Evolutionary conservation across 1,284 basidiomycete species (phyloP).

Genomic region (Flammula alnicola): DNA sequence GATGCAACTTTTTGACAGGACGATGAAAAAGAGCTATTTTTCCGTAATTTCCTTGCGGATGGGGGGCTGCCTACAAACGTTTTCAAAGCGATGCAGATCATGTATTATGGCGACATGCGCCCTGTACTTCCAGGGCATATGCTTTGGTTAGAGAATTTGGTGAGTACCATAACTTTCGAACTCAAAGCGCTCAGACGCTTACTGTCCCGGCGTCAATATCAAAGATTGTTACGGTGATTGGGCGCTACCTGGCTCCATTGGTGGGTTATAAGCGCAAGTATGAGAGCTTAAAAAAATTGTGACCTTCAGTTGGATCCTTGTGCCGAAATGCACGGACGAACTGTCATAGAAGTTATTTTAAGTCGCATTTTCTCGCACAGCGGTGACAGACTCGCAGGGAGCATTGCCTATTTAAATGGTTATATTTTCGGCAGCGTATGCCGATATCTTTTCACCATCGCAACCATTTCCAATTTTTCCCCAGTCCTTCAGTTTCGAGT

Average conservation of each 20-base stretch:
- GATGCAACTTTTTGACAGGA: constrained; percentile 23
- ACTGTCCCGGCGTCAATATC: too few relatives aligned
- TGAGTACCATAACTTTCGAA: constrained; percentile 20
- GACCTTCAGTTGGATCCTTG: background rate
- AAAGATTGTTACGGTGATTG: constrained; percentile 32
- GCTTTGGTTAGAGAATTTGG: constrained; percentile 32
- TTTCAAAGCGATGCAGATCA: constrained; percentile 28
- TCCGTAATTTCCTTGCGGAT: constrained; percentile 30
- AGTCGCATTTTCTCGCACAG: background rate
- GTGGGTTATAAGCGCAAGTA: constrained; percentile 28
- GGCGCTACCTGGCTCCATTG: constrained; percentile 32
- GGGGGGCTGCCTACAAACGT: constrained; percentile 24
- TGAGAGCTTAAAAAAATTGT: constrained; percentile 12
- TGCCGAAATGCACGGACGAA: background rate
- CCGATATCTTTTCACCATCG: too few relatives aligned
- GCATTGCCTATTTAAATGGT: too few relatives aligned
- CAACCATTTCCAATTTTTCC: too few relatives aligned
- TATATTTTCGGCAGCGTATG: too few relatives aligned
- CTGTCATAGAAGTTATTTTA: background rate
- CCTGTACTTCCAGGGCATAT: constrained; percentile 31
- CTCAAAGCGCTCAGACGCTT: too few relatives aligned
- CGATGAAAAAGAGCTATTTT: constrained; percentile 37
- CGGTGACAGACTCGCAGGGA: too few relatives aligned
- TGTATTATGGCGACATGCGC: constrained; percentile 33
- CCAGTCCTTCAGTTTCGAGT: too few relatives aligned